phyloP scores from a whole-genome alignment of 371 early-diverging fungal species.

The Choanephora cucurbitarum region DNA sequence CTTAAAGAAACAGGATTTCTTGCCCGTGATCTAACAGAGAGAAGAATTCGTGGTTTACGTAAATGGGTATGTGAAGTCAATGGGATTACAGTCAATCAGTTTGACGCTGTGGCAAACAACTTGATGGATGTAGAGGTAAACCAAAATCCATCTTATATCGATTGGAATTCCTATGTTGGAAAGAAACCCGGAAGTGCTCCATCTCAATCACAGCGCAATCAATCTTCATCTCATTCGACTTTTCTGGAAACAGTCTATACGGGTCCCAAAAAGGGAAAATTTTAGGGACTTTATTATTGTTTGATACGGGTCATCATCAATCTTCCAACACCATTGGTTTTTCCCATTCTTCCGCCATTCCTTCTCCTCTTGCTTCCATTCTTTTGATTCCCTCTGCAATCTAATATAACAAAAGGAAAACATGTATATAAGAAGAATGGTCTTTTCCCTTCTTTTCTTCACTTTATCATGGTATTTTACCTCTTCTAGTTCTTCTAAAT shows the following conservation, averaged over 20 bases:
- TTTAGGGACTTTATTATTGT: too few species aligned
- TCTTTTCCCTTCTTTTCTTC: not conserved
- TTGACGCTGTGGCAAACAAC: not conserved
- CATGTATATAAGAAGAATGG: not conserved
- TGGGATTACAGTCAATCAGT: conserved; percentile 2
- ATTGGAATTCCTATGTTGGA: conserved; percentile 16
- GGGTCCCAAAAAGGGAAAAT: too few species aligned
- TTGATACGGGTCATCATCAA: too few species aligned
- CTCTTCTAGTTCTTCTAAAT: conserved; percentile 74
- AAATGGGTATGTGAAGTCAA: conserved; percentile 22
- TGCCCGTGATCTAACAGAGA: conserved; percentile 21
- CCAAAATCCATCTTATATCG: conserved; percentile 3
- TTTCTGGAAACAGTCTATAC: not conserved
- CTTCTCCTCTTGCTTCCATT: conserved; percentile 17
- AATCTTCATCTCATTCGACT: too few species aligned
- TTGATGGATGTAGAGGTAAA: conserved; percentile 18
- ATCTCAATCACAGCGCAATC: not conserved
- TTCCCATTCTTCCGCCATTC: conserved; percentile 14
- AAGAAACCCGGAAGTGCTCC: conserved; percentile 6
- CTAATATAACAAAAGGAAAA: conserved; percentile 1
- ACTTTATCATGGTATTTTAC: too few species aligned
- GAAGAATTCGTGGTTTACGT: conserved; percentile 11
- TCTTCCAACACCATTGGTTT: conserved; percentile 8
- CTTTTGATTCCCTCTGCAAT: conserved; percentile 19
- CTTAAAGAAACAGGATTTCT: conserved; percentile 24